A percentile compares a stretch with the other conserved stretches of the same genome.
These are phyloP conservation scores for Ceratobasidium sp. DNA, from an alignment of 1,284 basidiomycete species.

Conservation along the genomic window DNA sequence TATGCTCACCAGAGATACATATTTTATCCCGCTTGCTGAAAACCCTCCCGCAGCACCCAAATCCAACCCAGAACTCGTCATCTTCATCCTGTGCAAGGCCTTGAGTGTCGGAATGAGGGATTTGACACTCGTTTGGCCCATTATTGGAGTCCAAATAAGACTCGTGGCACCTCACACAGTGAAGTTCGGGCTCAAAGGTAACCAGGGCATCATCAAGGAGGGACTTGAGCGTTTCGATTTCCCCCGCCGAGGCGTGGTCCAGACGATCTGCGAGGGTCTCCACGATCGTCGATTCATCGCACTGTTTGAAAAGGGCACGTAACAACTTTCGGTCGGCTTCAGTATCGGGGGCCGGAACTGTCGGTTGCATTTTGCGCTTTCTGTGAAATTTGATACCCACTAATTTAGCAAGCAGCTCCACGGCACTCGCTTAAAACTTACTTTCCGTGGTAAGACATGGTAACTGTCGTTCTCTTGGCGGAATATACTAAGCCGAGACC, in stretches of 20 bases:
- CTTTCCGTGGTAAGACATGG: no score
- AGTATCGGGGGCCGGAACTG: not conserved
- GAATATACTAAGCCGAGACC: no score
- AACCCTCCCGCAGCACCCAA: slow-evolving; percentile 5
- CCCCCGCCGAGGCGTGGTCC: not conserved
- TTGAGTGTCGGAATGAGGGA: slow-evolving; percentile 1
- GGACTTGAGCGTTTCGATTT: not conserved
- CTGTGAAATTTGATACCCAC: not conserved
- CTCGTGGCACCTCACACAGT: slow-evolving; percentile 13
- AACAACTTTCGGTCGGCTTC: not conserved
- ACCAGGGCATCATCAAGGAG: slow-evolving; percentile 4
- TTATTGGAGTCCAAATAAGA: not conserved
- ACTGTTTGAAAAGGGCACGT: not conserved
- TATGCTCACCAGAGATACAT: not conserved
- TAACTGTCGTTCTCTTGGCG: no score
- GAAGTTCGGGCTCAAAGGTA: slow-evolving; percentile 3
- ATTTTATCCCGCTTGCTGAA: not conserved
- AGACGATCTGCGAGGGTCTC: slow-evolving; percentile 1
- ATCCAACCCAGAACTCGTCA: not conserved
- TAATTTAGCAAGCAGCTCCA: no score
- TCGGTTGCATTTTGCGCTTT: not conserved
- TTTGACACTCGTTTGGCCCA: not conserved
- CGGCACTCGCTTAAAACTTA: no score
- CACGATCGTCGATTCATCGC: slow-evolving; percentile 14
- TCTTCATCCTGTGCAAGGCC: not conserved